Base-by-base conservation (phyloP, 179 eudicot species). In the Heliamphora pulchella region DNA sequence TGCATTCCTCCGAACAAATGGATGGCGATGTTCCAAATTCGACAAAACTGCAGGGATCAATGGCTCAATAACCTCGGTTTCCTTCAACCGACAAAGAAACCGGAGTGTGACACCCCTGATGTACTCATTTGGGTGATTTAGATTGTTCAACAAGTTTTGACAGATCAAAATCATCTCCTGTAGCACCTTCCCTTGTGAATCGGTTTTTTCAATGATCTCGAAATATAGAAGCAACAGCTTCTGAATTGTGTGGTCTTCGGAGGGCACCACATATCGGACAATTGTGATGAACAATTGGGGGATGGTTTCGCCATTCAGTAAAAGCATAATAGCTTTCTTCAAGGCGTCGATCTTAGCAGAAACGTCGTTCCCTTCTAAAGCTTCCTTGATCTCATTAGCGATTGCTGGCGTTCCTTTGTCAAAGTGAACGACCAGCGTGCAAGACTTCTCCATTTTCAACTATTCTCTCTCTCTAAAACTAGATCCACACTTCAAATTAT, bases 361-460 rank as follows among this genome's bases (percentile, higher is more conserved):
- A 57, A 88, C 85, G 66, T 91, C 96, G 9, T 87, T 87, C 7
- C 96, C 93, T 76, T 91, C 92, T 76, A 91, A 83, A 48, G 94
- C 92, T 84, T 87, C 92, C 76, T 91, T 91, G 84, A 90, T 91
- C 87, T 91, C 94, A 80, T 91, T 91, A 8, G 92, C 94, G 39
- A 90, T 87, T 7, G 96, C 96, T 0, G 96, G 94, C 18, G 96
- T 90, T 17, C 91, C 92, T 84, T 91, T 90, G 82, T 91, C 96
- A 79, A 89, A 91, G 68, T 91, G 87, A 44, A 91, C 90, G 80
- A 90, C 79, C 75, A 90, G 77, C 3, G 93, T 88, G 80, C 92
- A 88, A 44, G 89, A 84, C 78, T 91, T 91, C 94, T 91, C 94
- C 96, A 91, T 91, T 77, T 58, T 44, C 70, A 0, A 53, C 53